Percentiles rank a stretch among this genome's conserved stretches.
phyloP scores from a whole-genome alignment of 169 alveolate genomes.

The Plasmodium inui region DNA sequence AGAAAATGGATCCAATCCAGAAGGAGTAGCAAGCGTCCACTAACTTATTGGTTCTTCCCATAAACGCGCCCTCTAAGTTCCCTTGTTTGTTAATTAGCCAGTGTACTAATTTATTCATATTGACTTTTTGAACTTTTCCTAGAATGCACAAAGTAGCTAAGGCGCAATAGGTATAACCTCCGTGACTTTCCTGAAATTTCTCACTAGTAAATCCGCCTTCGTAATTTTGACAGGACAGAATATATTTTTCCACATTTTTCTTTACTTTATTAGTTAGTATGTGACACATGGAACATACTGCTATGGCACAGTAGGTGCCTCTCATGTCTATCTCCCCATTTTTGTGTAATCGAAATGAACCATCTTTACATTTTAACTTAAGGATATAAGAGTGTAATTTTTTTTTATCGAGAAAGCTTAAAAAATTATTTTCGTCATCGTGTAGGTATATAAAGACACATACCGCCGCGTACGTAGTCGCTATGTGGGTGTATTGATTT shows the following conservation, averaged over 20 bases:
- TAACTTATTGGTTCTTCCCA: constrained; percentile 97
- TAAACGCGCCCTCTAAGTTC: constrained; percentile 95
- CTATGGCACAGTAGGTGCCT: constrained; percentile 94
- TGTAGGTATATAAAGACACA: constrained; percentile 79
- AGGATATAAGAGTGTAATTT: constrained; percentile 90
- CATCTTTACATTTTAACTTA: constrained; percentile 90
- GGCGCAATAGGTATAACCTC: constrained; percentile 98
- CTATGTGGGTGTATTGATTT: constrained; percentile 91
- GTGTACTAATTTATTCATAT: constrained; percentile 86
- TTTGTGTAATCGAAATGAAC: constrained; percentile 91
- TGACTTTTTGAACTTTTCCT: constrained; percentile 87
- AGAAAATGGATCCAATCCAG: constrained; percentile 95
- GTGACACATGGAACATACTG: constrained; percentile 92
- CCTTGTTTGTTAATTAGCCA: constrained; percentile 93
- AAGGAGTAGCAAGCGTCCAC: constrained; percentile 97
- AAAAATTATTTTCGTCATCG: constrained; percentile 82
- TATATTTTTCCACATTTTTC: constrained; percentile 90
- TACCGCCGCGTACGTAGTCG: constrained; percentile 94
- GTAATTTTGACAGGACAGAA: constrained; percentile 93
- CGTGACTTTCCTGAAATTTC: constrained; percentile 97
- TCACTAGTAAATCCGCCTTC: constrained; percentile 98
- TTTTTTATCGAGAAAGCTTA: constrained; percentile 89
- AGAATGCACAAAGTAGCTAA: constrained; percentile 93
- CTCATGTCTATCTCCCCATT: constrained; percentile 97
- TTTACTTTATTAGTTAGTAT: constrained; percentile 90